These are phyloP conservation scores for Fraxinus velutina DNA, from an alignment of 305 asterid species.

Conservation along the genomic window DNA sequence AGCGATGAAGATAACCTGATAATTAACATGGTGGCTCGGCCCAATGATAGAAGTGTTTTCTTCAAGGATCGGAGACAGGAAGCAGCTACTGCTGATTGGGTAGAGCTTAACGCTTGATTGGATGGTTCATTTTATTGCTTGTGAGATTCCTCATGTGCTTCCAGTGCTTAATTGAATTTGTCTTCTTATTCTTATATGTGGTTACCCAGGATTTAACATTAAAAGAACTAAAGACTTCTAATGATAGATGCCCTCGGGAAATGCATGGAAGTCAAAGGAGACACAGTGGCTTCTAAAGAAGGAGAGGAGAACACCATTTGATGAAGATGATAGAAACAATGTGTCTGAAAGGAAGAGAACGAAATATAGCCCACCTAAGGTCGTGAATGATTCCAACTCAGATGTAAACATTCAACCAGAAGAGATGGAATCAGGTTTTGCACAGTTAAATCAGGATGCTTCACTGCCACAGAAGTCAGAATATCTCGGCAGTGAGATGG, in stretches of 20 bases:
- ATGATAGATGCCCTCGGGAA: conserved; percentile 18
- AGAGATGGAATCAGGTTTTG: conserved; percentile 24
- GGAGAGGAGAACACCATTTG: conserved; percentile 46
- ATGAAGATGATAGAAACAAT: conserved; percentile 24
- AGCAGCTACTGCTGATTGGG: conserved; percentile 30
- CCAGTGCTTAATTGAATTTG: not conserved
- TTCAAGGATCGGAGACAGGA: conserved; percentile 36
- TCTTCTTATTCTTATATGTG: conserved; percentile 10
- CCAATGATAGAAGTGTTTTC: conserved; percentile 28
- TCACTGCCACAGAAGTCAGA: conserved; percentile 32
- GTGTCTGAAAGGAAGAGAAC: conserved; percentile 26
- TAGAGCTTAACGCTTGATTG: conserved; percentile 1
- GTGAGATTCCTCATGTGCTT: not conserved
- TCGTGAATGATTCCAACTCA: conserved; percentile 11
- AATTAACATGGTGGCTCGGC: conserved; percentile 45
- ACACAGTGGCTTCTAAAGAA: conserved; percentile 28
- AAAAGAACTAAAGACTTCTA: conserved; percentile 21
- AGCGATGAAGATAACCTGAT: conserved; percentile 64
- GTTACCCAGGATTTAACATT: conserved; percentile 34
- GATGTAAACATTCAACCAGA: conserved; percentile 17
- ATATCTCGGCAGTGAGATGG: conserved; percentile 38
- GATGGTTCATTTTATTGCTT: not conserved
- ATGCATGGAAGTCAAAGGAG: conserved; percentile 26
- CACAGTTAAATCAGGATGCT: conserved; percentile 21
- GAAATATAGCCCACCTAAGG: conserved; percentile 12